Evolutionary conservation across 78 protist genomes (phyloP), one percentile per base, ranked within the genome.

Genomic region (Cyanophora paradoxa): DNA sequence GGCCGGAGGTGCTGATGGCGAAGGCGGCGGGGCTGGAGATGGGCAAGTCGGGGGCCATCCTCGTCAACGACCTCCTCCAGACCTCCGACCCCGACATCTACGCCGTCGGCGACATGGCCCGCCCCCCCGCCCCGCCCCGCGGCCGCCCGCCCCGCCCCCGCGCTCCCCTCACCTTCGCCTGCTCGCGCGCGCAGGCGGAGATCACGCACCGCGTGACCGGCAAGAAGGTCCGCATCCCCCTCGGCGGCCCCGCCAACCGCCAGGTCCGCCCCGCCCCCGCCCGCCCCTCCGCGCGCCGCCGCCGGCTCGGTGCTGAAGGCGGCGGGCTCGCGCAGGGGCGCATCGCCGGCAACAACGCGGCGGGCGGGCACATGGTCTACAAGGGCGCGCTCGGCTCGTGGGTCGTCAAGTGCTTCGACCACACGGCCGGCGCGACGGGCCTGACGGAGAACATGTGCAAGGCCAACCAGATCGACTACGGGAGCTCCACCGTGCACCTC

Each of bases 21-120:
- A 14, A 42, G 56, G 40, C 26, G 3, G 83, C 88, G 1, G 86
- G 87, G 14, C 24, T 86, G 17, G 52, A 26, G 34, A 31, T 70
- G 54, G 19, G n/a, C 36, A 22, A n/a, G 13, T 37, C 76, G 22
- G 81, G 82, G 0, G 71, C 31, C 10, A 69, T 81, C 17, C 67
- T 2, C 13, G 74, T 69, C 28, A 16, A 75, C 14, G 68, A 59
- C n/a, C 5, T 39, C 58, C 20, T 54, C 14, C 63, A 56, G 19
- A 46, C 62, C 39, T 31, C 39, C 48, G 62, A 34, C 30, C 41
- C 28, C 36, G 17, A 41, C 30, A 13, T 75, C 13, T 75, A 39
- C 34, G 79, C 79, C 33, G 50, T 58, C 26, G 79, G 79, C n/a
- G 79, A 75, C 30, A 64, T n/a, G n/a, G n/a, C n/a, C n/a, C n/a